Percentiles rank a stretch among this genome's conserved stretches.
These are phyloP conservation scores for Bipolaris gigantea DNA, from an alignment of 2,329 filamentous ascomycete species.

Conservation along the genomic window DNA sequence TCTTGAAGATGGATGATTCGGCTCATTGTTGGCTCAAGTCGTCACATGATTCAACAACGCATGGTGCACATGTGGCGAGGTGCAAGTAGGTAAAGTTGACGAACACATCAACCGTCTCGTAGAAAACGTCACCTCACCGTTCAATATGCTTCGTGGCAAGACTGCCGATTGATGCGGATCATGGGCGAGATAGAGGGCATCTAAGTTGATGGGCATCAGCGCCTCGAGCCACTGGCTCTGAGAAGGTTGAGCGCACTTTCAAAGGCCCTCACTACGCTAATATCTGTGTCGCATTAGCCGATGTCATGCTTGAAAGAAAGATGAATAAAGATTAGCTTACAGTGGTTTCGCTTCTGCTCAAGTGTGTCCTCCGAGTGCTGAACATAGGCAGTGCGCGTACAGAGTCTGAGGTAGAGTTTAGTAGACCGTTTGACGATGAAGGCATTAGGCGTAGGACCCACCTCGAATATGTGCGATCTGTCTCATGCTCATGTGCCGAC, in stretches of 20 bases:
- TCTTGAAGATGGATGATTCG: neutral
- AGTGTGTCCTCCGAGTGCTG: conserved; percentile 72
- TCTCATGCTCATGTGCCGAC: conserved; percentile 71
- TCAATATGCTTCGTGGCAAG: neutral
- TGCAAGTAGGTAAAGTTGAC: neutral
- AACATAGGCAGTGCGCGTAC: conserved; percentile 77
- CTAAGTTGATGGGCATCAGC: conserved; percentile 35
- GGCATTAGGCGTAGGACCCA: conserved; percentile 34
- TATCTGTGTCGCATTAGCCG: conserved; percentile 38
- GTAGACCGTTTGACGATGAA: neutral
- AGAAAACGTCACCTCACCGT: neutral
- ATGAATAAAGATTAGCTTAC: conserved; percentile 56
- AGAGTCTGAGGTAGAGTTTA: conserved; percentile 57
- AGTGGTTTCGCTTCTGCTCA: conserved; percentile 75
- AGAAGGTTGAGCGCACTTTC: conserved; percentile 54
- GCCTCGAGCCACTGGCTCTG: conserved; percentile 24
- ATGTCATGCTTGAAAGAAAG: neutral
- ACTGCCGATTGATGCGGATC: conserved; percentile 8
- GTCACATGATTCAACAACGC: conserved; percentile 25
- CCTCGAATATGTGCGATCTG: conserved; percentile 77
- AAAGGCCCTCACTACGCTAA: conserved; percentile 52
- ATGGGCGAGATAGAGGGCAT: conserved; percentile 25
- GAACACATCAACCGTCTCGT: neutral
- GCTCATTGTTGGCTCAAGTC: neutral
- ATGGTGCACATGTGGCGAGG: conserved; percentile 13